Evolutionary conservation across 495 filamentous ascomycete genomes (phyloP).

Genomic region (Daldinia decipiens): DNA sequence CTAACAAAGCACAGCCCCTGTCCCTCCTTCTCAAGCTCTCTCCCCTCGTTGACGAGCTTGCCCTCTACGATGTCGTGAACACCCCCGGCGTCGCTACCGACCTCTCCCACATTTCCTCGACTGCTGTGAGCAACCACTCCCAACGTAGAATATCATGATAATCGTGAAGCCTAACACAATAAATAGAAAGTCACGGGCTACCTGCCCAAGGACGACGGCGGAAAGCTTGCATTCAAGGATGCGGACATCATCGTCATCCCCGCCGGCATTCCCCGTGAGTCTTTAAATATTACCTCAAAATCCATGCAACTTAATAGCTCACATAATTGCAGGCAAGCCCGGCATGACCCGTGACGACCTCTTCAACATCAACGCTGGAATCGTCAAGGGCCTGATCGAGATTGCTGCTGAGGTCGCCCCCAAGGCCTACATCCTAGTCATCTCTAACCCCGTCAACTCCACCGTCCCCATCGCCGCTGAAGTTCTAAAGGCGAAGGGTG

Average conservation of each 20-base stretch:
- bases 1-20: conserved; percentile 74
- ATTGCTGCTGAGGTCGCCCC: conserved; percentile 86
- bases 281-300: not conserved
- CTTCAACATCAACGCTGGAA: conserved; percentile 97
- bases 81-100: conserved; percentile 95
- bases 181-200: conserved; percentile 87
- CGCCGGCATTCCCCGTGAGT: conserved; percentile 95
- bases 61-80: conserved; percentile 99
- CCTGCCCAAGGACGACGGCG: conserved; percentile 88
- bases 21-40: conserved; percentile 93
- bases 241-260: conserved; percentile 96
- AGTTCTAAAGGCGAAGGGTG: conserved; percentile 88
- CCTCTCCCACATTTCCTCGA: conserved; percentile 95
- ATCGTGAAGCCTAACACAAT: conserved; percentile 45
- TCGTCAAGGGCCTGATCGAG: conserved; percentile 86
- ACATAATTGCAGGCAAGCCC: conserved; percentile 78
- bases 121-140: conserved; percentile 71
- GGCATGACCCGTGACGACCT: conserved; percentile 99
- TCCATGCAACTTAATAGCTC: conserved; percentile 23
- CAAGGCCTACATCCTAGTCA: conserved; percentile 93
- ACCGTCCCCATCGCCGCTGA: conserved; percentile 98
- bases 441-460: conserved; percentile 99
- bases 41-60: conserved; percentile 86
- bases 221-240: conserved; percentile 87
- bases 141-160: conserved; percentile 1